Conservation (phyloP, 192 early-diverging fungal species). For the Coemansia sp. region DNA sequence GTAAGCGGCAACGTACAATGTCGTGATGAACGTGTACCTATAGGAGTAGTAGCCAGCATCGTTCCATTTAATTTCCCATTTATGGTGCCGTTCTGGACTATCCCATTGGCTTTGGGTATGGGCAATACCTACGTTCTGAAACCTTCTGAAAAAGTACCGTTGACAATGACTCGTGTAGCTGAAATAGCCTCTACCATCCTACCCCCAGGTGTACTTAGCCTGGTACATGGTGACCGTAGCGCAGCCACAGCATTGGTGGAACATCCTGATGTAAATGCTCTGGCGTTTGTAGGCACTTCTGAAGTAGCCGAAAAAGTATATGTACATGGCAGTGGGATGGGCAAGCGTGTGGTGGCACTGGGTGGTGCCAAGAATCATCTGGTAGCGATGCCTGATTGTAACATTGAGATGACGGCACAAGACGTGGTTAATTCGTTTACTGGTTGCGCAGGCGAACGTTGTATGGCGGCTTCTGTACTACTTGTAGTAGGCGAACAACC, state of each 20-base stretch:
- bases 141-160: slow-evolving; percentile 79
- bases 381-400: slow-evolving; percentile 74
- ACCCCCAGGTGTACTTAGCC: slow-evolving; percentile 73
- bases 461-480: slow-evolving; percentile 76
- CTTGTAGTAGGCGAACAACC: slow-evolving; percentile 70
- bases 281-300: slow-evolving; percentile 82
- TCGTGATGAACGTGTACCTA: slow-evolving; percentile 61
- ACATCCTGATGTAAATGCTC: slow-evolving; percentile 63
- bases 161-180: slow-evolving; percentile 72
- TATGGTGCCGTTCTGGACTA: slow-evolving; percentile 84
- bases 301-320: slow-evolving; percentile 67
- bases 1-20: slow-evolving; percentile 71
- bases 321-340: slow-evolving; percentile 47
- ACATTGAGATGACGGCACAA: slow-evolving; percentile 74
- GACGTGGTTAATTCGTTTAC: slow-evolving; percentile 76
- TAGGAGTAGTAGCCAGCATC: slow-evolving; percentile 77
- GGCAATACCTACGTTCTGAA: slow-evolving; percentile 78
- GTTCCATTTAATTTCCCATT: slow-evolving; percentile 85
- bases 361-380: slow-evolving; percentile 79
- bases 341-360: slow-evolving; percentile 73
- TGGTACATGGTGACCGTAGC: slow-evolving; percentile 63
- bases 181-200: slow-evolving; percentile 60
- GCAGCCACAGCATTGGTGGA: slow-evolving; percentile 61
- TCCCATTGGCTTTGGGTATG: slow-evolving; percentile 70
- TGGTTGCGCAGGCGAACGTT: slow-evolving; percentile 77